Conservation (phyloP, 2,329 filamentous ascomycete genomes). For the Elsinoe australis region DNA sequence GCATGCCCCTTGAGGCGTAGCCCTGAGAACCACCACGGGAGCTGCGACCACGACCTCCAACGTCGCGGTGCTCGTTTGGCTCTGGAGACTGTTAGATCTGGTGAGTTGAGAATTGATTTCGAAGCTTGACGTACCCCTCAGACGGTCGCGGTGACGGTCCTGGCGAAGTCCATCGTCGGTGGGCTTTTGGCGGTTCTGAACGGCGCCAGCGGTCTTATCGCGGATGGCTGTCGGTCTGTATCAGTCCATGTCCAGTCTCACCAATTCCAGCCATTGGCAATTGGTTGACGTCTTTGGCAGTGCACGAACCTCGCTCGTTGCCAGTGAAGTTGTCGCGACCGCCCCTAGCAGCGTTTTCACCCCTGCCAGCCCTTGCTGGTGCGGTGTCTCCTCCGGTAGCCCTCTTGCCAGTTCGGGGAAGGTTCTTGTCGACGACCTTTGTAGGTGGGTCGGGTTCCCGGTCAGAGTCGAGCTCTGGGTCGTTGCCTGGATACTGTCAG, state of each 20-base stretch:
- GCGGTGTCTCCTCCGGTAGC: slow-evolving; percentile 71
- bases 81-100: slow-evolving; percentile 21
- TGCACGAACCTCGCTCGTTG: slow-evolving; percentile 76
- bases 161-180: slow-evolving; percentile 58
- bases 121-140: slow-evolving; percentile 29
- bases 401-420: slow-evolving; percentile 73
- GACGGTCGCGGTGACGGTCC: slow-evolving; percentile 37
- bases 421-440: slow-evolving; percentile 81
- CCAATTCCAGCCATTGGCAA: neutral
- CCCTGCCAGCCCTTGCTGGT: slow-evolving; percentile 33
- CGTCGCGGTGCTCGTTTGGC: slow-evolving; percentile 36
- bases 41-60: slow-evolving; percentile 38
- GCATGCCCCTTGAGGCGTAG: slow-evolving; percentile 48
- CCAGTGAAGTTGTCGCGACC: slow-evolving; percentile 56
- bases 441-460: slow-evolving; percentile 68
- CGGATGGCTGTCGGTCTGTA: slow-evolving; percentile 62
- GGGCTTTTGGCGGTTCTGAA: slow-evolving; percentile 73
- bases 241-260: neutral
- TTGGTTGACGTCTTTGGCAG: neutral
- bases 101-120: neutral
- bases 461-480: slow-evolving; percentile 64
- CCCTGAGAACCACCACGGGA: slow-evolving; percentile 46
- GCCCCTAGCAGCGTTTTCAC: slow-evolving; percentile 42
- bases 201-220: slow-evolving; percentile 72
- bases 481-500: slow-evolving; percentile 49